Evolutionary conservation across 345 rosid species (phyloP), one percentile per base, ranked within the genome.

Genomic region (Linum usitatissimum): DNA sequence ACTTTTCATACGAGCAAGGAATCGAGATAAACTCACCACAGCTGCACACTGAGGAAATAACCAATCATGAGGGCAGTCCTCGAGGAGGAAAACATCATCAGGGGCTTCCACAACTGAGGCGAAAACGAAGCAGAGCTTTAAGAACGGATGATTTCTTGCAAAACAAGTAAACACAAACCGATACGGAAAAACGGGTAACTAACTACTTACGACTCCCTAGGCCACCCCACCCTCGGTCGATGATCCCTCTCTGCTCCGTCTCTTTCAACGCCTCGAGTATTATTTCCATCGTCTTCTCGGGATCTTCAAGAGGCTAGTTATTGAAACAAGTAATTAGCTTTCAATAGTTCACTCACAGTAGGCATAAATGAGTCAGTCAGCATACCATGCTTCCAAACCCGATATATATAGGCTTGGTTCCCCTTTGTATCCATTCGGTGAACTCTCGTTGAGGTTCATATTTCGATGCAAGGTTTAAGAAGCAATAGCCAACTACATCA

Each of bases 361-460:
- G 17, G 4, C 17, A 13, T 57, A 19, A 55, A 57, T 18, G 56
- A 36, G 58, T 66, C 17, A 60, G 45, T 66, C 17, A 60, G 45
- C 82, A 68, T 86, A 90, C 99, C 99, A 93, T 93, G 87, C 99
- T 93, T 57, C 99, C 99, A 70, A 93, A 93, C 57, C 99, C 97
- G 60, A 93, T 80, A 80, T 93, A 93, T 66, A 90, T 71, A 20
- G 99, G 99, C 34, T 78, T 80, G 19, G 82, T 60, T 75, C 99
- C 99, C 68, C 73, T 86, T 63, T 71, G 63, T 71, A 90, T 83
- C 99, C 99, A 93, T 53, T 71, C 70, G 55, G 56, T 61, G 77
- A 93, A 86, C 71, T 83, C 83, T 75, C 82, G 84, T 61, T 55
- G 78, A 45, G 90, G 90, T 72, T 84, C 78, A 79, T 93, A 87